Evolutionary conservation across 768 basidiomycete genomes (phyloP).

Genomic region (Podaxis mareebaensis): DNA sequence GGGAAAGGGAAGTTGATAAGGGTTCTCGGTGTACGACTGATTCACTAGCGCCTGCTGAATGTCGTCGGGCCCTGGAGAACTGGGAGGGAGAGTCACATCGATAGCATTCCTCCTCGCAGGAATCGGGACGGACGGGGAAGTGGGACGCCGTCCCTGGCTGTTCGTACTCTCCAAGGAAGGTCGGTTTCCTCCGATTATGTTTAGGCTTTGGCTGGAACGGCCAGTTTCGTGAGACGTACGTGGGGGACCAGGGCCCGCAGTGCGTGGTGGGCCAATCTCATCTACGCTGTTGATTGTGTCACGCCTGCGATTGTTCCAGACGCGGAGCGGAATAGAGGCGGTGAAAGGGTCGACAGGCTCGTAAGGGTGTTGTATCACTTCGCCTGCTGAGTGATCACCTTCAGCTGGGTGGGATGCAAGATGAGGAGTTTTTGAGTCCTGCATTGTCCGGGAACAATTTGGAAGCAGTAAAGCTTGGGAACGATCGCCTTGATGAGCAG

Average conservation of each 20-base stretch:
- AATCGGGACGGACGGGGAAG: not conserved
- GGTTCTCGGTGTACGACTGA: not conserved
- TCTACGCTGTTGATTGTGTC: slow-evolving; percentile 7
- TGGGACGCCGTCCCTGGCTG: not conserved
- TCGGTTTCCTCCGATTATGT: not conserved
- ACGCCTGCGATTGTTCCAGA: slow-evolving; percentile 5
- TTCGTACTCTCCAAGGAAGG: not conserved
- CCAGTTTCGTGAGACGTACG: not conserved
- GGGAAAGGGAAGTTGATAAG: not conserved
- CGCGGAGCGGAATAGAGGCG: slow-evolving; percentile 1
- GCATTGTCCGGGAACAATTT: not conserved
- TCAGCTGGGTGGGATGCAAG: not conserved
- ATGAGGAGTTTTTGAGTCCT: not conserved
- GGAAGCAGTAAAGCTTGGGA: not conserved
- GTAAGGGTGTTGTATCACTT: slow-evolving; percentile 7
- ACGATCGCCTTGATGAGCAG: not conserved
- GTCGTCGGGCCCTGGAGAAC: not conserved
- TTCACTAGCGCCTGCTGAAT: not conserved
- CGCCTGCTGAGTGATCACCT: not conserved
- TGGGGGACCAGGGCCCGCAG: not conserved
- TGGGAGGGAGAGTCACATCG: not conserved
- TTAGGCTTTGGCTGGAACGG: not conserved
- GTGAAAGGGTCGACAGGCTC: slow-evolving; percentile 3
- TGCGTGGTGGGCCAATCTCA: not conserved
- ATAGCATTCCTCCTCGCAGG: not conserved